phyloP scores from a whole-genome alignment of 2,329 filamentous ascomycete species.

The Stachybotrys echinatus region DNA sequence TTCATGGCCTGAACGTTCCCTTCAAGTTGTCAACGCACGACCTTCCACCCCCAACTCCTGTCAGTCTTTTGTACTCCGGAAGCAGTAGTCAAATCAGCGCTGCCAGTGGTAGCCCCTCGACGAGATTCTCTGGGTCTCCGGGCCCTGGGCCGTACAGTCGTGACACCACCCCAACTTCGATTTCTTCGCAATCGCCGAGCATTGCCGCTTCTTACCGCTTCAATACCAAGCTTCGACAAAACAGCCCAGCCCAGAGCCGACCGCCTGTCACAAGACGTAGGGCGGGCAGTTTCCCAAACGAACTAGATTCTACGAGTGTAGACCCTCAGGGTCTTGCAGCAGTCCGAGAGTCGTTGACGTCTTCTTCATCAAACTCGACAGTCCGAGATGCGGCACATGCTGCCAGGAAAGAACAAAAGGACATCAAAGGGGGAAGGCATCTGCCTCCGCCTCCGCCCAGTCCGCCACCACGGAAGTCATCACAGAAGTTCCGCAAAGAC shows the following conservation, averaged over 20 bases:
- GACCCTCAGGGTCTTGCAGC: constrained; percentile 56
- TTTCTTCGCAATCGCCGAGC: constrained; percentile 68
- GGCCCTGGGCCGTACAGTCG: constrained; percentile 67
- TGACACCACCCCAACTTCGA: constrained; percentile 73
- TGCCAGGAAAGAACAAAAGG: constrained; percentile 12
- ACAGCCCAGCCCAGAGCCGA: constrained; percentile 49
- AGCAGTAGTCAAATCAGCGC: constrained; percentile 51
- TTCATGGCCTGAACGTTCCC: constrained; percentile 38
- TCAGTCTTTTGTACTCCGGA: constrained; percentile 48
- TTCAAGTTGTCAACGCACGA: constrained; percentile 58
- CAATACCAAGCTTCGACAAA: constrained; percentile 45
- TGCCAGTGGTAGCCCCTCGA: constrained; percentile 68
- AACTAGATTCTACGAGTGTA: constrained; percentile 36
- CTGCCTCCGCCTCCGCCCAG: constrained; percentile 49
- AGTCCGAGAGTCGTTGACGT: constrained; percentile 64
- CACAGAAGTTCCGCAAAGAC: constrained; percentile 42
- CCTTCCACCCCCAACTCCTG: constrained; percentile 60
- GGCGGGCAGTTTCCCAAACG: constrained; percentile 49
- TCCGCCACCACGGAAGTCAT: constrained; percentile 58
- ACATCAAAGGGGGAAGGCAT: constrained; percentile 34
- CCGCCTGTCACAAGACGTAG: constrained; percentile 57
- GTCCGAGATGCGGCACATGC: constrained; percentile 44
- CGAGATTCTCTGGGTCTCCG: constrained; percentile 68
- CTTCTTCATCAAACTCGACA: constrained; percentile 68
- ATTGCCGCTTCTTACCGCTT: constrained; percentile 44